phyloP scores from a whole-genome alignment of 106 monocot species.

The Dioscorea zingiberensis region DNA sequence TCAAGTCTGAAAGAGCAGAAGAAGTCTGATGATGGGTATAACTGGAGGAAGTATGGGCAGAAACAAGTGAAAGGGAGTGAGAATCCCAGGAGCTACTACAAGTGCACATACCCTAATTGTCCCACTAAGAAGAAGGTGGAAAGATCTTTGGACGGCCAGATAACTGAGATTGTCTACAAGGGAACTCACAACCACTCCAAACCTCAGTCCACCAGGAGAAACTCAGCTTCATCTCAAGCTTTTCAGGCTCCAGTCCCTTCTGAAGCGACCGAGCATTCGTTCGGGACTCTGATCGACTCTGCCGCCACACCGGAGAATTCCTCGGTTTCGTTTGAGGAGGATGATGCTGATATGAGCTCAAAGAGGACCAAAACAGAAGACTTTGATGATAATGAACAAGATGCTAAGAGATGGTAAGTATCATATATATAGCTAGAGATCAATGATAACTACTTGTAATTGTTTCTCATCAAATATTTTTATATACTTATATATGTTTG shows the following conservation, averaged over 20 bases:
- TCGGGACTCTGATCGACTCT: conserved; percentile 12
- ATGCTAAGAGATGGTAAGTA: conserved; percentile 55
- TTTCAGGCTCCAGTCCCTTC: background rate
- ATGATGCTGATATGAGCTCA: conserved; percentile 28
- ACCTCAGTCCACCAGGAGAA: conserved; percentile 34
- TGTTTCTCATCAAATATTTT: background rate
- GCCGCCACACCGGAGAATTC: conserved; percentile 47
- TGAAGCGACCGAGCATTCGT: conserved; percentile 23
- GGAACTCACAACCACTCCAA: conserved; percentile 49
- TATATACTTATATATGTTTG: background rate
- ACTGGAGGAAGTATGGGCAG: conserved; percentile 63
- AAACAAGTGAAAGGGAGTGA: conserved; percentile 58
- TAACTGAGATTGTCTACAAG: conserved; percentile 56
- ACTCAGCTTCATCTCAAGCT: conserved; percentile 16
- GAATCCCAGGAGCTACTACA: conserved; percentile 51
- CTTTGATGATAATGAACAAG: conserved; percentile 35
- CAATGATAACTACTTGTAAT: too few species aligned
- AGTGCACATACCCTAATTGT: conserved; percentile 47
- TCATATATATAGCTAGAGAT: too few species aligned
- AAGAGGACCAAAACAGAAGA: conserved; percentile 18
- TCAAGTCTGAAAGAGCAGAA: conserved; percentile 8
- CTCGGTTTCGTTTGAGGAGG: conserved; percentile 41
- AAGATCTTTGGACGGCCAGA: conserved; percentile 34
- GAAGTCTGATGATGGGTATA: conserved; percentile 47
- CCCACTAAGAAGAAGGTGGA: conserved; percentile 51